Evolutionary conservation across 768 basidiomycete genomes (phyloP).

Genomic region (Pleurotus platypus): DNA sequence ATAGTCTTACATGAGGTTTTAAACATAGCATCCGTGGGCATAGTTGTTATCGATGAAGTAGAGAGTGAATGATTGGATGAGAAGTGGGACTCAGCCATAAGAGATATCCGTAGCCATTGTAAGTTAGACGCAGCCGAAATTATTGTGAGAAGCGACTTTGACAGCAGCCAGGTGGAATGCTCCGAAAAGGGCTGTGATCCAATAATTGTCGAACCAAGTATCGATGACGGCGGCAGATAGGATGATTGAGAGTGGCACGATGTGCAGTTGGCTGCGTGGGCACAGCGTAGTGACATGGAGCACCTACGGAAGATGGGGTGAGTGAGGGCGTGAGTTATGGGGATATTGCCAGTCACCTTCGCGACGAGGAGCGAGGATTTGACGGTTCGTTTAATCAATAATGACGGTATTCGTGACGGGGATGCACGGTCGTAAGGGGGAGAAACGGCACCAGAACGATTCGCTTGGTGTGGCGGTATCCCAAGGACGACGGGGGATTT

Average conservation of each 20-base stretch:
- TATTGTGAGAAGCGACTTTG: conserved; percentile 8
- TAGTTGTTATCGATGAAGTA: too few relatives aligned
- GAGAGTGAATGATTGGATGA: too few relatives aligned
- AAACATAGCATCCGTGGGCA: too few relatives aligned
- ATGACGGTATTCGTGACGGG: background rate
- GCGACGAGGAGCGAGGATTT: conserved; percentile 9
- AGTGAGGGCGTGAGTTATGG: background rate
- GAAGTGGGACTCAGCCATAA: too few relatives aligned
- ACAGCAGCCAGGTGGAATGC: conserved; percentile 31
- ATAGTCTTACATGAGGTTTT: too few relatives aligned
- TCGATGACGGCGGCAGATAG: conserved; percentile 40
- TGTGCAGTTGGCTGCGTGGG: conserved; percentile 12
- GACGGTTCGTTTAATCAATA: background rate
- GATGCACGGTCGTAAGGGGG: background rate
- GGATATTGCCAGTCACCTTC: conserved; percentile 2
- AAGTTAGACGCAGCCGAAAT: too few relatives aligned
- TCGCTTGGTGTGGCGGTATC: background rate
- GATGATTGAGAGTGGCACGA: conserved; percentile 17
- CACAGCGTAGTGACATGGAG: conserved; percentile 22
- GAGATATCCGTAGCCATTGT: too few relatives aligned
- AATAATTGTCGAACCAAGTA: conserved; percentile 38
- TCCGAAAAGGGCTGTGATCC: conserved; percentile 32
- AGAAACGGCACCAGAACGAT: background rate
- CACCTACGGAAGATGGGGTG: conserved; percentile 10
- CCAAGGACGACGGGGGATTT: background rate